Conservation (phyloP, 805 yeast species). For the Saturnispora saitoi region DNA sequence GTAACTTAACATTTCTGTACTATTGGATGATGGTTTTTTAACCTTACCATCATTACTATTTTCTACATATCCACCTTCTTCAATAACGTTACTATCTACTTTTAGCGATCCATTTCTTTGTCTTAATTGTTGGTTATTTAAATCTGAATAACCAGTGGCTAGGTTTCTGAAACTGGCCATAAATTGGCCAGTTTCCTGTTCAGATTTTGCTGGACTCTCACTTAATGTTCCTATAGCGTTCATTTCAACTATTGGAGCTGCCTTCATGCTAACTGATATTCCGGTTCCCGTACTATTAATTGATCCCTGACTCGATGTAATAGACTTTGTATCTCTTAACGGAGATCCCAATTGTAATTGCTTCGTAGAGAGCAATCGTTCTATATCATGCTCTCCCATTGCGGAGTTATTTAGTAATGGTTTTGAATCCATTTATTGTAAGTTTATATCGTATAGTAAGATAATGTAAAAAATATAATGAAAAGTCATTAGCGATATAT, state of each 20-base stretch:
- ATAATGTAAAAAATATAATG: background rate
- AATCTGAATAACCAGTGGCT: constrained; percentile 1
- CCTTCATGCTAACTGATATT: background rate
- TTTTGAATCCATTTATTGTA: too few relatives aligned
- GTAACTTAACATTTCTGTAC: constrained; percentile 11
- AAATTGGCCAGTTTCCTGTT: background rate
- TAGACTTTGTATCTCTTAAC: background rate
- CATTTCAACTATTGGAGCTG: constrained; percentile 1
- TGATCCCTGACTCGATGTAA: constrained; percentile 2
- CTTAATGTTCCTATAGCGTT: background rate
- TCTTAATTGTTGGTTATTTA: background rate
- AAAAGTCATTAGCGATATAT: background rate
- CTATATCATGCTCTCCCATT: background rate
- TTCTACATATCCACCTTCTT: background rate
- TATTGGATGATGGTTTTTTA: background rate
- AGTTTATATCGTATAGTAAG: background rate
- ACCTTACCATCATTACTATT: background rate
- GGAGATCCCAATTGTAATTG: background rate
- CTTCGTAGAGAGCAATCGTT: background rate
- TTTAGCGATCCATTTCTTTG: background rate
- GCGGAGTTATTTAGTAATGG: background rate
- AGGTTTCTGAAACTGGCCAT: background rate
- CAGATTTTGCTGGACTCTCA: background rate
- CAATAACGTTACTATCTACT: background rate
- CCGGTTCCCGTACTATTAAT: constrained; percentile 3